phyloP scores from a whole-genome alignment of 2,329 filamentous ascomycete genomes.

The Xylaria digitata region DNA sequence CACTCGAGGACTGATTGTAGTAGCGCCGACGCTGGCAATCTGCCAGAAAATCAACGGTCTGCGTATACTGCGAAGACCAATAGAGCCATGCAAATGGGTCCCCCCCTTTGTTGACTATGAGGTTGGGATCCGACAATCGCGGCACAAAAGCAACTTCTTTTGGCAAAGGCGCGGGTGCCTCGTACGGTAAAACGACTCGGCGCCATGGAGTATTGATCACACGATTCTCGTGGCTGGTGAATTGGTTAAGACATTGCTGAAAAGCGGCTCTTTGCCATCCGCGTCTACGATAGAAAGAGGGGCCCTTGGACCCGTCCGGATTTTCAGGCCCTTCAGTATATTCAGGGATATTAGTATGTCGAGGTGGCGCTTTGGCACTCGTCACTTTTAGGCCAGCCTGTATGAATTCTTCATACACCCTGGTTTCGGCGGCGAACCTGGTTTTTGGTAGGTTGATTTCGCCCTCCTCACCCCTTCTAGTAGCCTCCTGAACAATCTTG shows the following conservation, averaged over 20 bases:
- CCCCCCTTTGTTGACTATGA: slow-evolving; percentile 35
- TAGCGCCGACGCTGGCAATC: slow-evolving; percentile 42
- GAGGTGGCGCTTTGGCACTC: slow-evolving; percentile 17
- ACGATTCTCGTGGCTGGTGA: slow-evolving; percentile 54
- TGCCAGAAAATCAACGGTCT: slow-evolving; percentile 43
- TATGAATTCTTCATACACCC: slow-evolving; percentile 52
- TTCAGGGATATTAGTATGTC: background rate
- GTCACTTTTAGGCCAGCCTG: slow-evolving; percentile 9
- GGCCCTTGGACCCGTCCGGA: slow-evolving; percentile 21
- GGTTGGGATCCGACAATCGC: slow-evolving; percentile 34
- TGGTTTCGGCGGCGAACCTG: slow-evolving; percentile 50
- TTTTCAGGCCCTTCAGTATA: slow-evolving; percentile 2
- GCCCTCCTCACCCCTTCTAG: background rate
- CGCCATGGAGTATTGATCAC: slow-evolving; percentile 53
- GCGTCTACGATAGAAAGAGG: slow-evolving; percentile 48
- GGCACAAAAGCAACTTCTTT: slow-evolving; percentile 43
- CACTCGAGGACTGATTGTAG: slow-evolving; percentile 37
- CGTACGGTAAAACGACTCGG: slow-evolving; percentile 53
- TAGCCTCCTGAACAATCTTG: background rate
- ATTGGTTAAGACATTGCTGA: slow-evolving; percentile 56
- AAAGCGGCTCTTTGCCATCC: slow-evolving; percentile 60
- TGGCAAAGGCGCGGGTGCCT: slow-evolving; percentile 41
- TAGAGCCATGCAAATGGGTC: slow-evolving; percentile 51
- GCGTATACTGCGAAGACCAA: slow-evolving; percentile 46
- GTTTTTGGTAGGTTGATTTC: background rate